Evolutionary conservation across 805 yeast species (phyloP).

Genomic region (Myxozyma sirexii): DNA sequence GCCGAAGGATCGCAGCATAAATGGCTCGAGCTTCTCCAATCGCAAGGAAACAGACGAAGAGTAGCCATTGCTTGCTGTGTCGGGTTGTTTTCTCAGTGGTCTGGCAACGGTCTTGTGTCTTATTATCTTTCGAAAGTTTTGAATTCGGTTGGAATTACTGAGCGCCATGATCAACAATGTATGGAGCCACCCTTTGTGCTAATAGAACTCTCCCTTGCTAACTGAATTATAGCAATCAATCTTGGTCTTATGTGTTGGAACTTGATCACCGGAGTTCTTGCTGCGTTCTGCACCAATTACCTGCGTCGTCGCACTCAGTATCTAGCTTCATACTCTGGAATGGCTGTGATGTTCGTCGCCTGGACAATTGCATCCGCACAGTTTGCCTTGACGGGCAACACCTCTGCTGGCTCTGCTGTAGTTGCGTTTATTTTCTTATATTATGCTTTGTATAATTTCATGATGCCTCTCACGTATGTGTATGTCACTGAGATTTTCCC

Average conservation of each 20-base stretch:
- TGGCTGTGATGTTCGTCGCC: conserved; percentile 43
- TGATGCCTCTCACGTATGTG: conserved; percentile 21
- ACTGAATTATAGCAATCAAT: conserved; percentile 53
- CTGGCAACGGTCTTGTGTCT: conserved; percentile 55
- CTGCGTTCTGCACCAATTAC: conserved; percentile 40
- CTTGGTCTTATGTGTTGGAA: conserved; percentile 55
- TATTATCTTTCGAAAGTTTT: conserved; percentile 57
- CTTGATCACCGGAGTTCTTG: conserved; percentile 44
- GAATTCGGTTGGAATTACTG: conserved; percentile 56
- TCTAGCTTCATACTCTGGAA: conserved; percentile 42
- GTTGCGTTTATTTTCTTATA: conserved; percentile 27
- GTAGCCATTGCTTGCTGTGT: conserved; percentile 43
- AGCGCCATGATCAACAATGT: conserved; percentile 45
- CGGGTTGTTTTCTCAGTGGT: conserved; percentile 49
- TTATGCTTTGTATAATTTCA: conserved; percentile 26
- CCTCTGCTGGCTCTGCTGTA: conserved; percentile 18
- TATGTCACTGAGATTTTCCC: conserved; percentile 38
- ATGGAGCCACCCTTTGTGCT: not conserved
- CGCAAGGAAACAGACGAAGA: conserved; percentile 49
- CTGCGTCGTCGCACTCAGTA: conserved; percentile 25
- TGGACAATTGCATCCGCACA: conserved; percentile 17
- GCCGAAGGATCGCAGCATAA: conserved; percentile 34
- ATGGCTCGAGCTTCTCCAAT: conserved; percentile 30
- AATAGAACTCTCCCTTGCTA: no score
- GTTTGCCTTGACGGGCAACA: not conserved